Evolutionary conservation across 176 grass and related monocot species (phyloP), one percentile per base, ranked within the genome.

Genomic region (barley (Hordeum vulgare)): DNA sequence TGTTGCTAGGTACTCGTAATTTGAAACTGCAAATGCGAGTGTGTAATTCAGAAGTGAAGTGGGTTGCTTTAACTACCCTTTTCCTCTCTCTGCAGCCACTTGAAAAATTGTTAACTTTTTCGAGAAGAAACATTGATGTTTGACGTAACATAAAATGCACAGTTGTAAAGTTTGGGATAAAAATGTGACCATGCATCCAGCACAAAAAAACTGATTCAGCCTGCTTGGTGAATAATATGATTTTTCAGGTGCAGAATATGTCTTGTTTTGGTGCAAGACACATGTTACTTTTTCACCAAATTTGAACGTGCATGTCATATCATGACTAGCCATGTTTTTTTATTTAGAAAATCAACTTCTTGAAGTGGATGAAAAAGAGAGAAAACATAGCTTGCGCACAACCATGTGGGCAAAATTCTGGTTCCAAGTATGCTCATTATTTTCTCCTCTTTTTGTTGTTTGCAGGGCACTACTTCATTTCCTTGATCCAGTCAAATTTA

Each of bases 381-480:
- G 26, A 42, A 14, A 28, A 49, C 70, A 18, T 49, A 9, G 44
- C 24, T 74, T 74, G 25, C 4, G 70, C 9, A 23, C 40, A 45
- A 66, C 18, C 34, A 67, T 67, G 9, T 67, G 65, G 0, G 8
- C 33, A 36, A 11, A 67, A 67, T 67, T 74, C 42, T 49, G 41
- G 41, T 49, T 49, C 15, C 26, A 15, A 74, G 70, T 74, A 6
- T 74, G 42, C 41, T 74, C 5, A 83, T 37, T 61, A 8, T 25
- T 71, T 58, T 69, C 37, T 61, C 14, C 23, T 35, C 8, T 41
- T 72, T 11, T 75, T 65, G 31, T 39, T 45, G 63, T 60, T 14
- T 78, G 71, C 67, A 99, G 96, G 96, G 93, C 96, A 57, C 82
- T 99, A 90, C 93, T 99, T 63, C 96, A 99, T 89, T 99, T 99